Percentiles rank a stretch among this genome's conserved stretches.
phyloP scores from a whole-genome alignment of 345 rosid species.

The Eucalyptus urophylla region DNA sequence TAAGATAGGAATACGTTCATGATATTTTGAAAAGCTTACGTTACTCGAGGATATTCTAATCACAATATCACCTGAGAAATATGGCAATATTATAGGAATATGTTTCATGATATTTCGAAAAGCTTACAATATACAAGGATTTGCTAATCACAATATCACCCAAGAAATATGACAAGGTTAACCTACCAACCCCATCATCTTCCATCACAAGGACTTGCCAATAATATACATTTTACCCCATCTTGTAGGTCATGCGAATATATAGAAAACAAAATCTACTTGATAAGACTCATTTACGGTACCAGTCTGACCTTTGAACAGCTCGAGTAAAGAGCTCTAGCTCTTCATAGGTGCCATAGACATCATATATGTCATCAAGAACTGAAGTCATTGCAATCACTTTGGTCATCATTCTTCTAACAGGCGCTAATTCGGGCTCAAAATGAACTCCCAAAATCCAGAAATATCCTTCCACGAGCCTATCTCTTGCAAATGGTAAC shows the following conservation, averaged over 20 bases:
- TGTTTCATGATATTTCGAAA: too few relatives aligned
- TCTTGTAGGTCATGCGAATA: neutral
- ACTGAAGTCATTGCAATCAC: neutral
- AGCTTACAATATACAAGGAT: too few relatives aligned
- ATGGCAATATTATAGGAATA: neutral
- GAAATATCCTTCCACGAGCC: slow-evolving; percentile 12
- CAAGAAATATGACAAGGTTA: too few relatives aligned
- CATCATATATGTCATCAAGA: slow-evolving; percentile 16
- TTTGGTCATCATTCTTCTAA: neutral
- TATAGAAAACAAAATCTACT: neutral
- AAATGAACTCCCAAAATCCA: slow-evolving; percentile 1
- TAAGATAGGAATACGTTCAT: too few relatives aligned
- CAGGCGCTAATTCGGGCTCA: neutral
- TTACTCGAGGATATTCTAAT: neutral
- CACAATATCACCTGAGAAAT: neutral
- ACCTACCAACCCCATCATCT: too few relatives aligned
- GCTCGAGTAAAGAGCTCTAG: slow-evolving; percentile 7
- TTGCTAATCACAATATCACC: too few relatives aligned
- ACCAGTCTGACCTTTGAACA: neutral
- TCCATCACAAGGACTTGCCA: neutral
- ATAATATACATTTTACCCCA: neutral
- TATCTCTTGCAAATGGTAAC: slow-evolving; percentile 11
- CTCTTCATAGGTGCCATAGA: slow-evolving; percentile 14
- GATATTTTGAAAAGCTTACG: neutral
- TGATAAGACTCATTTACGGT: neutral